Base-by-base conservation (phyloP, 495 filamentous ascomycete species). In the Alectoria sarmentosa region DNA sequence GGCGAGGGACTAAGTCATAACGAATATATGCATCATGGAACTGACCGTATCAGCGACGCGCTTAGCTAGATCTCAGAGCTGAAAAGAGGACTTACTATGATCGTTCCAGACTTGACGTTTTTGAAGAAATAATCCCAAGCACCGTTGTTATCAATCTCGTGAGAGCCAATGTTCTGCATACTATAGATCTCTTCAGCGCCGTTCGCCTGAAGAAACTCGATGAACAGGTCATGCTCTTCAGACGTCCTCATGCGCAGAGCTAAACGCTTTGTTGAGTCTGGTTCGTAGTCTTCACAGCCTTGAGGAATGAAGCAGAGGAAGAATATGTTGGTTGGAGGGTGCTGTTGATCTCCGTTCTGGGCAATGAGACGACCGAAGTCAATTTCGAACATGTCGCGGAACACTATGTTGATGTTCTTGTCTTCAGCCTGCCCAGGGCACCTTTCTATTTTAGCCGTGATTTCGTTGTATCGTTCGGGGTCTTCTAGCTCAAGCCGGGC, bases 41-140 rank as follows among this genome's bases (percentile, higher is more conserved):
- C 79, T 69, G 49, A 26, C 7, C 32, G 23, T 38, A 28, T 32
- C 19, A 32, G 15, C 23, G 32, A 28, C 3, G 46, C 7, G 23
- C 21, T 44, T 30, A 19, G 39, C 28, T 41, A 39, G 30, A 13
- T 41, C 8, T n/a, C 19, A 32, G 15, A 17, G 9, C 11, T 4
- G 17, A 32, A 48, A 30, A 48, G n/a, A 44, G 17, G 5, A 73
- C 73, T 62, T 73, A 82, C 79, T 68, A 82, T 69, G 21, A 75
- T 69, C n/a, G 76, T 75, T 8, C 77, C 78, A 11, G 58, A 58
- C n/a, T 67, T 70, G 52, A 67, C 66, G 4, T 73, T 73, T 15
- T 71, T 69, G 21, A 69, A 48, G 58, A 81, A 81, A 49, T 71
- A 74, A 32, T 72, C 72, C 78, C 78, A 80, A 46, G 76, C 75